Base-by-base conservation (phyloP, 148 eudicot species). In the Vaccinium vitisidaea region DNA sequence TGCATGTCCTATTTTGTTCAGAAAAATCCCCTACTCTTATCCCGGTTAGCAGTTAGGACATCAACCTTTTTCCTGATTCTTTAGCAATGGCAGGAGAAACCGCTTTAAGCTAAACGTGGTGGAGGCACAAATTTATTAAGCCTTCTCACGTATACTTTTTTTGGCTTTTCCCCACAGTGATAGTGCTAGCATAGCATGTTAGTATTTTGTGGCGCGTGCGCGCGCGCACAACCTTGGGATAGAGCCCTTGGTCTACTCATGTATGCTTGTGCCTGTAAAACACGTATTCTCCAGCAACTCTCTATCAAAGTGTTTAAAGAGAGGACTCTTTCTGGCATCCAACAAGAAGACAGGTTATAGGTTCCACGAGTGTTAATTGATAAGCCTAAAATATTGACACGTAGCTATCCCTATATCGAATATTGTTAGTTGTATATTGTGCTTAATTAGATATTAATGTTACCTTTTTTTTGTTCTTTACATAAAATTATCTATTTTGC, bases 341-440 rank as follows among this genome's bases (percentile, higher is more conserved):
- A 13, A 55, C 15, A 23, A 1, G 27, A 23, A 27, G 15, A 23
- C 12, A 27, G 74, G 74, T 27, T 27, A 69, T 27, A 46, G 27
- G 30, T 75, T 75, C 79, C 79, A 75, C 21, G 11, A 73, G 77
- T n/a, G n/a, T n/a, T n/a, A n/a, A n/a, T n/a, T 27, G 30, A 27
- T 27, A 27, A 27, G 30, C 30, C 30, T 27, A 27, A 27, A 27
- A 27, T 27, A 0, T 27, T 27, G 30, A 27, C 30, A 27, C 30
- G 30, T 27, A 27, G 30, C 0, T 27, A 27, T 27, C 30, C 30
- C 30, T 27, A 27, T 27, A 27, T 27, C 30, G 0, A 0, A 27
- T 27, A 27, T 27, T 27, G 30, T 27, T 27, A 27, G 30, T 27
- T 0, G 30, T 27, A 27, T 27, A 27, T 27, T 27, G 0, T 27